A percentile compares a stretch with the other conserved stretches of the same genome.
Evolutionary conservation across 2,329 filamentous ascomycete species (phyloP).

Genomic region (Cytospora schulzeri): DNA sequence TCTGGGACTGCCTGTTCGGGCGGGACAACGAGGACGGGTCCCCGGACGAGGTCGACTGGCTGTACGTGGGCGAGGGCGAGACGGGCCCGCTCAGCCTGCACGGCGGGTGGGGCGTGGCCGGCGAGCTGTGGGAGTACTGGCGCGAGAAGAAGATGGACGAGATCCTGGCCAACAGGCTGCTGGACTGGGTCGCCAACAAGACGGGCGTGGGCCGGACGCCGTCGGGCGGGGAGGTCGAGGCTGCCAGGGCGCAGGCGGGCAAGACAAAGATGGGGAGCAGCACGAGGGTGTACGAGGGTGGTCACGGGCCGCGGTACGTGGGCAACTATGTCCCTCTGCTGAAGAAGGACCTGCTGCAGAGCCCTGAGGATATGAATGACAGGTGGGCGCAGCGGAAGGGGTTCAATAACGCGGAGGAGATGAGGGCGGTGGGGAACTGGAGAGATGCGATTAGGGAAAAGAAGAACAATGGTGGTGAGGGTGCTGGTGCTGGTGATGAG

Average conservation of each 20-base stretch:
- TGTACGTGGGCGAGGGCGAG: slow-evolving; percentile 66
- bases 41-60: slow-evolving; percentile 72
- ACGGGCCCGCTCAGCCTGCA: slow-evolving; percentile 61
- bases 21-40: slow-evolving; percentile 22
- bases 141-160: slow-evolving; percentile 87
- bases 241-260: slow-evolving; percentile 34
- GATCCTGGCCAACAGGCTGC: slow-evolving; percentile 72
- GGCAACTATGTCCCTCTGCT: slow-evolving; percentile 60
- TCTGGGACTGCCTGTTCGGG: slow-evolving; percentile 91
- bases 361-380: slow-evolving; percentile 60
- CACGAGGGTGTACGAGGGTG: slow-evolving; percentile 57
- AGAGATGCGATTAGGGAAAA: slow-evolving; percentile 36
- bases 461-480: slow-evolving; percentile 14
- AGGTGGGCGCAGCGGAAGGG: slow-evolving; percentile 64
- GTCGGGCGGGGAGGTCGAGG: slow-evolving; percentile 39
- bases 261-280: slow-evolving; percentile 32
- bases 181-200: slow-evolving; percentile 61
- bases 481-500: neutral
- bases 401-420: slow-evolving; percentile 54
- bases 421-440: slow-evolving; percentile 44
- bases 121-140: slow-evolving; percentile 82
- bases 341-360: slow-evolving; percentile 50
- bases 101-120: slow-evolving; percentile 67
- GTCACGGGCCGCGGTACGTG: slow-evolving; percentile 50
- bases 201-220: slow-evolving; percentile 27